phyloP scores from a whole-genome alignment of 1,284 basidiomycete genomes.

The Hortiboletus rubellus region DNA sequence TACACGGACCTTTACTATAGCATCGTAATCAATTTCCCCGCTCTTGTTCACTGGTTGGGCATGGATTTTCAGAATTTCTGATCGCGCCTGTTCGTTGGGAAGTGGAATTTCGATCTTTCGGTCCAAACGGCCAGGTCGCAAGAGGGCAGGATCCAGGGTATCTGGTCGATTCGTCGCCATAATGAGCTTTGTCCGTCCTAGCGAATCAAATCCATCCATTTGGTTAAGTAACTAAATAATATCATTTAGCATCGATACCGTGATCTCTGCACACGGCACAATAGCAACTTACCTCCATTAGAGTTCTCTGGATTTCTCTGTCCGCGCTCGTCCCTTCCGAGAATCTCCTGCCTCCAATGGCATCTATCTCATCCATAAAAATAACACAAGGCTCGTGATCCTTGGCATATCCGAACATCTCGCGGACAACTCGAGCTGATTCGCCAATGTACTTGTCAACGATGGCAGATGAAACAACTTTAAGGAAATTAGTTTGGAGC shows the following conservation, averaged over 20 bases:
- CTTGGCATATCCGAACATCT: slow-evolving; percentile 98
- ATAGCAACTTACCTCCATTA: slow-evolving; percentile 84
- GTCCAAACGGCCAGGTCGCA: slow-evolving; percentile 95
- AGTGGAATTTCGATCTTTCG: slow-evolving; percentile 98
- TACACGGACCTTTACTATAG: slow-evolving; percentile 82
- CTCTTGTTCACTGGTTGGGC: slow-evolving; percentile 92
- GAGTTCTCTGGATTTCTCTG: slow-evolving; percentile 96
- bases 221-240: slow-evolving; percentile 86
- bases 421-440: slow-evolving; percentile 89
- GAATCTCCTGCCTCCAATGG: slow-evolving; percentile 94
- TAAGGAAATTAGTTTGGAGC: slow-evolving; percentile 95
- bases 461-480: slow-evolving; percentile 98
- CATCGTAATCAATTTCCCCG: slow-evolving; percentile 95
- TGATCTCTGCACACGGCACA: neutral
- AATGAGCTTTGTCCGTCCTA: slow-evolving; percentile 96
- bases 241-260: neutral
- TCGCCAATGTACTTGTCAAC: slow-evolving; percentile 99
- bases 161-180: slow-evolving; percentile 98
- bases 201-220: slow-evolving; percentile 99
- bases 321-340: slow-evolving; percentile 98
- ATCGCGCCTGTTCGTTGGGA: slow-evolving; percentile 93
- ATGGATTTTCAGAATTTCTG: slow-evolving; percentile 99
- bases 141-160: slow-evolving; percentile 95
- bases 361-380: slow-evolving; percentile 99
- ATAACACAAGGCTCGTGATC: slow-evolving; percentile 99